Conservation (phyloP, 208 protist species). For the Leishmania amazonensis region DNA sequence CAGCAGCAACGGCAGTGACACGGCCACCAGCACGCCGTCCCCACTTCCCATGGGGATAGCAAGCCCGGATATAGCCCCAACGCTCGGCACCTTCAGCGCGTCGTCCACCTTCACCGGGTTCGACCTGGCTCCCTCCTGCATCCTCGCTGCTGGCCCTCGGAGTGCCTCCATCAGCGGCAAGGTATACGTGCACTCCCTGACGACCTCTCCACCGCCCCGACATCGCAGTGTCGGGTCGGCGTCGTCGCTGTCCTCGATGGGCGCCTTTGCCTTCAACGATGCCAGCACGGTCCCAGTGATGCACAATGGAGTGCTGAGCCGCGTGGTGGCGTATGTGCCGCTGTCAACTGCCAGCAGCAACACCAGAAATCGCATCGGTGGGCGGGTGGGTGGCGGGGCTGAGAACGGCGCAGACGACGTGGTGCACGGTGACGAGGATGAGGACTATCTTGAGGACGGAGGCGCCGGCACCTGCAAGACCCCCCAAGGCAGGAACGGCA, state of each 20-base stretch:
- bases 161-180: slow-evolving; percentile 1
- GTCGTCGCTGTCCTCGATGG: slow-evolving; percentile 27
- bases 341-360: not conserved
- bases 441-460: not conserved
- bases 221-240: slow-evolving; percentile 5
- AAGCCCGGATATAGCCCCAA: not conserved
- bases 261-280: slow-evolving; percentile 22
- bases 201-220: slow-evolving; percentile 1
- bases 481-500: not conserved
- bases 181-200: slow-evolving; percentile 2
- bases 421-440: not conserved
- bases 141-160: not conserved
- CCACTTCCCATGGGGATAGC: not conserved
- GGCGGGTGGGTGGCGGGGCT: not conserved
- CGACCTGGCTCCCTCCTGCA: not conserved
- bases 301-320: slow-evolving; percentile 13
- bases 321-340: not conserved
- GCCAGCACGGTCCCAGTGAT: slow-evolving; percentile 18
- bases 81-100: not conserved
- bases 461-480: not conserved
- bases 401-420: not conserved
- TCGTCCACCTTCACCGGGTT: not conserved
- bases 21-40: not conserved
- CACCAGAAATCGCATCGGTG: not conserved
- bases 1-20: slow-evolving; percentile 3